A percentile compares a stretch with the other conserved stretches of the same genome.
Evolutionary conservation across 1,284 basidiomycete species (phyloP).

Genomic region (Naganishia sp.): DNA sequence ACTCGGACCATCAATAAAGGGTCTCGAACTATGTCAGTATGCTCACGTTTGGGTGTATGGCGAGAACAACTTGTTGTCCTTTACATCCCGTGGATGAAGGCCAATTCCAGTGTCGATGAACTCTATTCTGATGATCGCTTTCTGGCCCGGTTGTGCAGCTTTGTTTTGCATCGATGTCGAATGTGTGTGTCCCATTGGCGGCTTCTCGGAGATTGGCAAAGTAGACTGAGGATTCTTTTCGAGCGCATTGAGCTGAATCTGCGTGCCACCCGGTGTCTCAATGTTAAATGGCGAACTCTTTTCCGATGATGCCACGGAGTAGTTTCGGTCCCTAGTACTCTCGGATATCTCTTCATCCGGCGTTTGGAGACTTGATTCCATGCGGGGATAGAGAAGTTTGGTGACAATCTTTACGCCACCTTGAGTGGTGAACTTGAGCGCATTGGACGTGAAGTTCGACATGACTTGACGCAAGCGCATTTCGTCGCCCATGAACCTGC

Average conservation of each 20-base stretch:
- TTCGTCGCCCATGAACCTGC: conserved; percentile 57
- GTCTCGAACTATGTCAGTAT: not conserved
- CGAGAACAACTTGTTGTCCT: conserved; percentile 56
- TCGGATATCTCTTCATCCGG: conserved; percentile 13
- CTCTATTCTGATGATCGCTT: conserved; percentile 70
- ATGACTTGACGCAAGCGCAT: conserved; percentile 63
- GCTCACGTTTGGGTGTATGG: conserved; percentile 43
- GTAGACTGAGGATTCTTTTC: conserved; percentile 1
- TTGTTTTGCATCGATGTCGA: conserved; percentile 5
- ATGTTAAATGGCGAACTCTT: conserved; percentile 23
- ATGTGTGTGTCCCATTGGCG: not conserved
- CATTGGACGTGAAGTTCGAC: conserved; percentile 55
- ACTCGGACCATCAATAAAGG: conserved; percentile 64
- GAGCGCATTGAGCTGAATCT: conserved; percentile 14
- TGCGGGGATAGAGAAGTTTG: conserved; percentile 47
- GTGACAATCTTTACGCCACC: conserved; percentile 57
- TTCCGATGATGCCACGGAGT: conserved; percentile 16
- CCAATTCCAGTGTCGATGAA: conserved; percentile 78
- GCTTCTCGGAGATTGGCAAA: conserved; percentile 8
- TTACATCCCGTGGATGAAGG: conserved; percentile 69
- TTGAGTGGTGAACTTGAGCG: conserved; percentile 67
- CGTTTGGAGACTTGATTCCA: conserved; percentile 33
- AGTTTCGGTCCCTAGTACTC: not conserved
- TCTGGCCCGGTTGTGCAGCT: conserved; percentile 31
- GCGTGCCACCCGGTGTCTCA: conserved; percentile 22